Conservation (phyloP, 805 yeast genomes). For the Myxozyma lipomycoides region DNA sequence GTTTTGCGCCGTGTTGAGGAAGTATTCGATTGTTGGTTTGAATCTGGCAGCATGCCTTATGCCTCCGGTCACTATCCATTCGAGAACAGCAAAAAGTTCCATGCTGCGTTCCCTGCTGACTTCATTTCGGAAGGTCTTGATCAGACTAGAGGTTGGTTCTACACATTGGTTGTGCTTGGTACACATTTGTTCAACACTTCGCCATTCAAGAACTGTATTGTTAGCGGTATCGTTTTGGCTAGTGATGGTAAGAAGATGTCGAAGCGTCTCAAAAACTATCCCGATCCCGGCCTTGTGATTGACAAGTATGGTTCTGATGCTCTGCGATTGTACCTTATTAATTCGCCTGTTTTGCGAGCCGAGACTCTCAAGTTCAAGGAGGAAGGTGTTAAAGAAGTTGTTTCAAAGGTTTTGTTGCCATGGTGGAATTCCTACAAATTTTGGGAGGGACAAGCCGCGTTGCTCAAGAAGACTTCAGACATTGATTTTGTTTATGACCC, state of each 20-base stretch:
- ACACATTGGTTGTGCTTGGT: conserved; percentile 91
- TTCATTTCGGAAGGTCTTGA: conserved; percentile 98
- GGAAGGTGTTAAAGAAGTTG: conserved; percentile 98
- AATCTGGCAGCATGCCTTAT: conserved; percentile 98
- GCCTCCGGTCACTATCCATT: conserved; percentile 97
- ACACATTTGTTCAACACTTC: conserved; percentile 88
- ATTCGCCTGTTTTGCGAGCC: conserved; percentile 95
- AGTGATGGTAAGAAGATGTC: conserved; percentile 99
- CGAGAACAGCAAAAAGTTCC: conserved; percentile 70
- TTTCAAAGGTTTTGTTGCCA: conserved; percentile 90
- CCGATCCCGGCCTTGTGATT: conserved; percentile 82
- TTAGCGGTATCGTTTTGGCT: conserved; percentile 93
- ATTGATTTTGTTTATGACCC: conserved; percentile 72
- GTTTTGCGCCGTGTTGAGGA: conserved; percentile 85
- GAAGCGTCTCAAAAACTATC: conserved; percentile 94
- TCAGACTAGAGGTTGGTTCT: conserved; percentile 99
- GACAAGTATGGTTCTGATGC: conserved; percentile 97
- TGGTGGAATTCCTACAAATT: conserved; percentile 99
- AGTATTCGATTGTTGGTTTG: conserved; percentile 99
- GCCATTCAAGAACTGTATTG: conserved; percentile 93
- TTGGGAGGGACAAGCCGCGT: conserved; percentile 87
- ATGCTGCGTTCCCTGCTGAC: conserved; percentile 85
- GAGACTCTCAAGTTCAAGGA: conserved; percentile 96
- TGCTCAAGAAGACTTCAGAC: conserved; percentile 70
- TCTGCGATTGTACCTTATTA: conserved; percentile 87